Conservation (phyloP, 305 asterid species). For the Plantago coronopus region DNA sequence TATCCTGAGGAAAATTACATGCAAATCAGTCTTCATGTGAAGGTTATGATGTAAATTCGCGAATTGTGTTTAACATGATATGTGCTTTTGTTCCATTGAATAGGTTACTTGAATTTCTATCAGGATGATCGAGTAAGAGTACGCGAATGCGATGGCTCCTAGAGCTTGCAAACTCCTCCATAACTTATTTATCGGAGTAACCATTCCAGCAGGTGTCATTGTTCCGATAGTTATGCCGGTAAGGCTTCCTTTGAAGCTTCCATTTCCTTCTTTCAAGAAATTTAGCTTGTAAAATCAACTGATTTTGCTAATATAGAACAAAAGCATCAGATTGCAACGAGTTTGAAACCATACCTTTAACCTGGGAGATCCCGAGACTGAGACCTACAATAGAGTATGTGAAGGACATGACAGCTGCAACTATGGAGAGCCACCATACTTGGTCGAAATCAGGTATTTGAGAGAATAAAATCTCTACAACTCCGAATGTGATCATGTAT, state of each 20-base stretch:
- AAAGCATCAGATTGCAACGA: not conserved
- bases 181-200: constrained; percentile 29
- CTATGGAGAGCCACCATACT: constrained; percentile 42
- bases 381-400: constrained; percentile 54
- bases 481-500: constrained; percentile 40
- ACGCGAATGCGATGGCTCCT: constrained; percentile 47
- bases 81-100: not conserved
- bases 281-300: not conserved
- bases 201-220: constrained; percentile 4
- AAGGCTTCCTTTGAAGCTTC: constrained; percentile 19
- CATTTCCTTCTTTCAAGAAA: not conserved
- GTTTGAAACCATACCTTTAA: constrained; percentile 28
- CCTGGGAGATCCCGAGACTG: constrained; percentile 45
- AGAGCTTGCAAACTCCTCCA: constrained; percentile 46
- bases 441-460: constrained; percentile 50
- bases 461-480: constrained; percentile 41
- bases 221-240: constrained; percentile 21
- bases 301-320: not conserved
- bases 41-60: not conserved
- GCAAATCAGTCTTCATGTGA: not conserved
- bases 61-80: not conserved
- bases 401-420: constrained; percentile 55
- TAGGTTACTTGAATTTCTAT: constrained; percentile 34
- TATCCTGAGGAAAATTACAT: constrained; percentile 30
- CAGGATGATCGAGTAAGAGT: constrained; percentile 39